Evolutionary conservation across 768 basidiomycete species (phyloP).

Genomic region (Pleurotus salmoneostramineus): DNA sequence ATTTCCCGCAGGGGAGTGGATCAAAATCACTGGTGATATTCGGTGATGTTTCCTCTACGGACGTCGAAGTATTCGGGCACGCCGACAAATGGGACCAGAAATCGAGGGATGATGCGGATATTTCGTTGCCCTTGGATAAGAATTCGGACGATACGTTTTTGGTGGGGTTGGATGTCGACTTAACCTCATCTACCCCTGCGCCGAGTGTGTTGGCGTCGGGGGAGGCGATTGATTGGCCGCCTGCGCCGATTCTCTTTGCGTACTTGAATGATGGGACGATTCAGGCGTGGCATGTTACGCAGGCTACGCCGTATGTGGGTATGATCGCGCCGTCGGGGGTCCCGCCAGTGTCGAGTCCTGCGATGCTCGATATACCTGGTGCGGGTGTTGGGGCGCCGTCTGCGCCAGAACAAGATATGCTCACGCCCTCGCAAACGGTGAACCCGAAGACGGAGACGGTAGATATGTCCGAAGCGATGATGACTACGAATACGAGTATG

Average conservation of each 20-base stretch:
- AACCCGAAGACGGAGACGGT: not conserved
- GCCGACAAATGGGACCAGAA: conserved; percentile 44
- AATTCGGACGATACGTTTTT: conserved; percentile 69
- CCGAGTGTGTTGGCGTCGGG: conserved; percentile 5
- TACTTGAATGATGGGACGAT: conserved; percentile 80
- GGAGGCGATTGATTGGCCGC: conserved; percentile 11
- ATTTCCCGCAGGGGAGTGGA: conserved; percentile 34
- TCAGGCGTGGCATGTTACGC: conserved; percentile 63
- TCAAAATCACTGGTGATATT: conserved; percentile 38
- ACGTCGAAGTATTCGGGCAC: conserved; percentile 43
- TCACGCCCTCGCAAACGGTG: not conserved
- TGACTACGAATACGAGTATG: not conserved
- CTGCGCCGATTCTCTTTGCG: conserved; percentile 61
- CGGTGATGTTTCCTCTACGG: conserved; percentile 41
- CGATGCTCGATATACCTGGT: conserved; percentile 17
- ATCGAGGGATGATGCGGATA: conserved; percentile 33
- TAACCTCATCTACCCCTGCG: conserved; percentile 34
- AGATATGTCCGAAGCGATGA: not conserved
- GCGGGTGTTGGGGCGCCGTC: no score
- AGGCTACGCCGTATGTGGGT: conserved; percentile 49
- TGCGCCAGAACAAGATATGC: conserved; percentile 1
- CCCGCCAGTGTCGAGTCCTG: conserved; percentile 8
- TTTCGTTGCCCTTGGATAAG: conserved; percentile 62
- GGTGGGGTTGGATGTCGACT: conserved; percentile 59
- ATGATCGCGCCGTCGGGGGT: conserved; percentile 34